Evolutionary conservation across 148 eudicot species (phyloP), one percentile per base, ranked within the genome.

Genomic region (Drosera capensis): DNA sequence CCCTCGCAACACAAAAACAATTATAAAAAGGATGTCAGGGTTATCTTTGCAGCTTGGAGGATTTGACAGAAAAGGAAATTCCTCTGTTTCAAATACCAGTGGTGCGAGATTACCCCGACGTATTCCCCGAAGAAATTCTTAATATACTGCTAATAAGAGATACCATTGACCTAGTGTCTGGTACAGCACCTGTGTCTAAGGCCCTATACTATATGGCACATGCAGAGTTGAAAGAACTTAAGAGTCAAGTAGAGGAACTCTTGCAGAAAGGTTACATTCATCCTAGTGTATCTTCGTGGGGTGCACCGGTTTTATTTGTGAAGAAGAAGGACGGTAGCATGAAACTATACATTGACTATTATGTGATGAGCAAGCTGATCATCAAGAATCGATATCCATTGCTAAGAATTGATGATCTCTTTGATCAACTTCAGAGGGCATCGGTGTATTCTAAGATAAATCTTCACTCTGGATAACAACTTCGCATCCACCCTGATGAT

Each of bases 301-400:
- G 41, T 3, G 26, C 22, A 1, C 40, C 40, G 1, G 14, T 49
- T 3, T 31, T 30, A 11, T 34, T 49, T 17, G 26, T 49, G 0
- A 30, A 16, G 12, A 49, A 49, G 40, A 49, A 49, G 16, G 53
- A 49, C 19, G 25, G 53, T 15, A 2, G 40, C 0, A 5, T 30
- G 23, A 7, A 41, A 11, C 12, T 48, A 13, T 48, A 23, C 19
- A 40, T 40, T 2, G 43, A 0, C 19, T 40, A 40, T n/a, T 0
- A 1, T 7, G 43, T n/a, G 18, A 7, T 40, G 16, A 40, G 18
- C 8, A 40, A 40, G 17, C 11, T 40, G 43, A 40, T 8, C 2
- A 4, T 40, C 6, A 40, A 40, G 43, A 40, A 40, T 16, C 14
- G 18, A 4, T 40, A 40, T n/a, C 17, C 43, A n/a, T 8, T 40